Evolutionary conservation across 1,284 basidiomycete species (phyloP).

Genomic region (Gomphus bonarii): DNA sequence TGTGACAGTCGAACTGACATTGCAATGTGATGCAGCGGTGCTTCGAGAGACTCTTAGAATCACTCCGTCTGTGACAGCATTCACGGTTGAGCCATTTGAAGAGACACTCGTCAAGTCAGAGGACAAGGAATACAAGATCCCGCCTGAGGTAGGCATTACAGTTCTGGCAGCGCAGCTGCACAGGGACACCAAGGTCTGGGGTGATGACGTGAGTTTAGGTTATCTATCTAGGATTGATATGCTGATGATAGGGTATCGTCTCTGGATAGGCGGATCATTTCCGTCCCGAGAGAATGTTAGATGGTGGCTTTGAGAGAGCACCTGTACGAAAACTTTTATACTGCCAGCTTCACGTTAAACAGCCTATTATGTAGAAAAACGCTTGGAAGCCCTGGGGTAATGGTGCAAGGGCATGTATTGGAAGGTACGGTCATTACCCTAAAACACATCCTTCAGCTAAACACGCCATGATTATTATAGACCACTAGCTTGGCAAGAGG

Average conservation of each 20-base stretch:
- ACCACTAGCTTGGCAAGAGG: slow-evolving; percentile 40
- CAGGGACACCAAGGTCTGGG: slow-evolving; percentile 37
- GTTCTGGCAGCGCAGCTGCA: slow-evolving; percentile 28
- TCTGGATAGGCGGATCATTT: slow-evolving; percentile 24
- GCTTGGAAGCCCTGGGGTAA: slow-evolving; percentile 39
- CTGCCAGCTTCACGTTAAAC: slow-evolving; percentile 2
- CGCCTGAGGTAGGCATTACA: slow-evolving; percentile 23
- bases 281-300: slow-evolving; percentile 38
- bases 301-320: slow-evolving; percentile 34
- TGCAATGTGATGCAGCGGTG: slow-evolving; percentile 23
- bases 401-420: slow-evolving; percentile 34
- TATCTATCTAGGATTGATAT: background rate
- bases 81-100: slow-evolving; percentile 25
- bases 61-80: slow-evolving; percentile 30
- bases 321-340: slow-evolving; percentile 23
- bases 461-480: slow-evolving; percentile 18
- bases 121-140: slow-evolving; percentile 30
- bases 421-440: slow-evolving; percentile 14
- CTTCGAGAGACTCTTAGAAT: slow-evolving; percentile 39
- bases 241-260: background rate
- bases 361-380: slow-evolving; percentile 21
- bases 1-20: background rate
- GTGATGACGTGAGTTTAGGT: slow-evolving; percentile 31
- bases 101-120: slow-evolving; percentile 26
- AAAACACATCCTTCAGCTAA: background rate